Conservation (phyloP, 306 rosid genomes). For the Castanea sativa region DNA sequence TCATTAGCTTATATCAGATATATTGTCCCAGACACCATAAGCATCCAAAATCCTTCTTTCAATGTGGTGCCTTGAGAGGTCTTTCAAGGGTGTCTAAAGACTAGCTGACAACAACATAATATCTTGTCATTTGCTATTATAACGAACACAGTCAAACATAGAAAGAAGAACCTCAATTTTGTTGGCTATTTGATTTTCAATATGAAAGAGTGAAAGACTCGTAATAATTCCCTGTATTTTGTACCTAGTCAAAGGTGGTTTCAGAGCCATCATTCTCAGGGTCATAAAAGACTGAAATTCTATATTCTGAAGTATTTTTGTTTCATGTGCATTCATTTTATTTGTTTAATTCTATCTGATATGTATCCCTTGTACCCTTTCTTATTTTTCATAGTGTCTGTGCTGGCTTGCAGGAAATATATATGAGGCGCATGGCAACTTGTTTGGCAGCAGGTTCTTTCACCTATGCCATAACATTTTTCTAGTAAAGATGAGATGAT, state of each 20-base stretch:
- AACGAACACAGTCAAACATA: neutral
- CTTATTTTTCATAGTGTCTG: conserved; percentile 7
- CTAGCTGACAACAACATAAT: neutral
- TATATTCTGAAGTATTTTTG: conserved; percentile 14
- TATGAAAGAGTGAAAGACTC: neutral
- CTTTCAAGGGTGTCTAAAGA: neutral
- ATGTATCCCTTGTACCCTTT: conserved; percentile 8
- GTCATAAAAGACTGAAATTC: conserved; percentile 4
- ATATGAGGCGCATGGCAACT: conserved; percentile 67
- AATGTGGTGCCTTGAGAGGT: neutral
- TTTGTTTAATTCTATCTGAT: neutral
- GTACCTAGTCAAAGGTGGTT: conserved; percentile 4
- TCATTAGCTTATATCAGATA: neutral
- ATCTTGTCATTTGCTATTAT: neutral
- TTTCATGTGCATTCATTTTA: neutral
- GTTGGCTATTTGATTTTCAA: conserved; percentile 10
- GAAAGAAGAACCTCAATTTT: neutral
- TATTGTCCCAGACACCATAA: neutral
- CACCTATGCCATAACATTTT: conserved; percentile 26
- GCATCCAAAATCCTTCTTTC: neutral
- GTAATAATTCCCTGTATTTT: conserved; percentile 2
- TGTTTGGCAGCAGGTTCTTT: conserved; percentile 84
- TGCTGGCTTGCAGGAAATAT: conserved; percentile 65
- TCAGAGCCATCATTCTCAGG: neutral
- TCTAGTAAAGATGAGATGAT: conserved; percentile 15